These are phyloP conservation scores for Collybiopsis luxurians DNA, from an alignment of 768 basidiomycete species.

Conservation along the genomic window DNA sequence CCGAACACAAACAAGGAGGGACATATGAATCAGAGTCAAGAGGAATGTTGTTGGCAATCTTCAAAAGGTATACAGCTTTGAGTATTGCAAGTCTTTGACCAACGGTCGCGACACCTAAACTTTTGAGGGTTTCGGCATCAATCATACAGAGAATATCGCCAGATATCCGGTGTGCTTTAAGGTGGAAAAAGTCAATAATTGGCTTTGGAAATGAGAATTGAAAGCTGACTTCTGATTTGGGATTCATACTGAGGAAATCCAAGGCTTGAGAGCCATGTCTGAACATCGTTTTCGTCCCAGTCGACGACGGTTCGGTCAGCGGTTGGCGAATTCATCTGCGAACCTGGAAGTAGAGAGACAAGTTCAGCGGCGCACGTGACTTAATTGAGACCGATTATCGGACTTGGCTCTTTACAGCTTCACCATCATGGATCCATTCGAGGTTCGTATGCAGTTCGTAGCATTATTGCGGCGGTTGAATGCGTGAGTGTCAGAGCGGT, in stretches of 20 bases:
- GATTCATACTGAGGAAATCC: conserved; percentile 86
- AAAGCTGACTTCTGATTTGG: conserved; percentile 68
- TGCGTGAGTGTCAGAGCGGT: conserved; percentile 50
- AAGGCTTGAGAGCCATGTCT: conserved; percentile 70
- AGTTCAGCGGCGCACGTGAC: not conserved
- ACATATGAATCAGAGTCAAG: conserved; percentile 84
- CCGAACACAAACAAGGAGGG: conserved; percentile 70
- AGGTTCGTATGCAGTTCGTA: conserved; percentile 75
- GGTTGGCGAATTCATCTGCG: conserved; percentile 23
- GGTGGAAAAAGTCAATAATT: conserved; percentile 13
- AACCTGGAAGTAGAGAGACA: not conserved
- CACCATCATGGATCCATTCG: conserved; percentile 57
- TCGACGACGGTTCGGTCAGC: conserved; percentile 42
- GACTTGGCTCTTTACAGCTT: not conserved
- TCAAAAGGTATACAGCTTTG: conserved; percentile 88
- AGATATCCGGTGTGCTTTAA: conserved; percentile 83
- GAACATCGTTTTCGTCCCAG: conserved; percentile 80
- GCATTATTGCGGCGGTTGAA: conserved; percentile 58
- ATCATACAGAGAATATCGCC: conserved; percentile 87
- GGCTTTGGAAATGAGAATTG: not conserved
- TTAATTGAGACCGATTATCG: not conserved
- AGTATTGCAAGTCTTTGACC: conserved; percentile 92
- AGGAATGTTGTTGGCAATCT: conserved; percentile 78
- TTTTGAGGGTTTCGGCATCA: conserved; percentile 81
- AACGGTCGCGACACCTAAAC: conserved; percentile 83